Evolutionary conservation across 768 basidiomycete species (phyloP).

Genomic region (Butyriboletus loyo): DNA sequence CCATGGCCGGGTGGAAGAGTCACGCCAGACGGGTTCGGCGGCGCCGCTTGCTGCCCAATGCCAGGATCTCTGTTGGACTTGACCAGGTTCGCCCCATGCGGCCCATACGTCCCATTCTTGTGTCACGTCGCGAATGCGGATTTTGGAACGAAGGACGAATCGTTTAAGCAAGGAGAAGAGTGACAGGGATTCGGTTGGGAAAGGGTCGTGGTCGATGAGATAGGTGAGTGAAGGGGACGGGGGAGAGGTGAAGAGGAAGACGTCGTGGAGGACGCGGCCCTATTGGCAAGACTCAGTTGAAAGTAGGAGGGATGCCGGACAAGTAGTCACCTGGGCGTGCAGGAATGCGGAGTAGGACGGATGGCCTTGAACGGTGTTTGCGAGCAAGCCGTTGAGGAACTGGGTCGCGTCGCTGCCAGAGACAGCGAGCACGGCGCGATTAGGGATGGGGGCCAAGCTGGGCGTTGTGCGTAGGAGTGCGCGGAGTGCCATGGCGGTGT

Average conservation of each 20-base stretch:
- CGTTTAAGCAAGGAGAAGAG: conserved; percentile 74
- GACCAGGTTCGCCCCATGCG: conserved; percentile 59
- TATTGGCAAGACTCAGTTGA: conserved; percentile 27
- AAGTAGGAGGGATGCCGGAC: not conserved
- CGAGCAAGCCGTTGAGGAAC: conserved; percentile 79
- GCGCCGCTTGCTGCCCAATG: conserved; percentile 65
- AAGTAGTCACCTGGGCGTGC: conserved; percentile 69
- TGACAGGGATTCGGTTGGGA: conserved; percentile 54
- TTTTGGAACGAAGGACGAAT: conserved; percentile 85
- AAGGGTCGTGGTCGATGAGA: conserved; percentile 69
- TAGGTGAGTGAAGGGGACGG: conserved; percentile 50
- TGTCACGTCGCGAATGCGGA: conserved; percentile 76
- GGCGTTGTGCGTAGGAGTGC: conserved; percentile 47
- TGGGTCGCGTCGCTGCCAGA: conserved; percentile 76
- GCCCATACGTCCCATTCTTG: conserved; percentile 80
- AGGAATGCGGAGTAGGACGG: conserved; percentile 73
- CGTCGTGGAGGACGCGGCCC: conserved; percentile 89
- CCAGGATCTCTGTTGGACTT: conserved; percentile 46
- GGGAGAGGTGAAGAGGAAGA: conserved; percentile 73
- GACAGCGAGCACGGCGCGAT: conserved; percentile 69
- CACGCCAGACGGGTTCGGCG: conserved; percentile 72
- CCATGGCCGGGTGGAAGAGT: conserved; percentile 54
- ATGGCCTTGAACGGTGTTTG: conserved; percentile 45
- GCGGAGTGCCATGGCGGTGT: conserved; percentile 32
- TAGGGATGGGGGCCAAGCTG: conserved; percentile 57